Conservation (phyloP, 768 basidiomycete species). For the Auricularia heimuer region DNA sequence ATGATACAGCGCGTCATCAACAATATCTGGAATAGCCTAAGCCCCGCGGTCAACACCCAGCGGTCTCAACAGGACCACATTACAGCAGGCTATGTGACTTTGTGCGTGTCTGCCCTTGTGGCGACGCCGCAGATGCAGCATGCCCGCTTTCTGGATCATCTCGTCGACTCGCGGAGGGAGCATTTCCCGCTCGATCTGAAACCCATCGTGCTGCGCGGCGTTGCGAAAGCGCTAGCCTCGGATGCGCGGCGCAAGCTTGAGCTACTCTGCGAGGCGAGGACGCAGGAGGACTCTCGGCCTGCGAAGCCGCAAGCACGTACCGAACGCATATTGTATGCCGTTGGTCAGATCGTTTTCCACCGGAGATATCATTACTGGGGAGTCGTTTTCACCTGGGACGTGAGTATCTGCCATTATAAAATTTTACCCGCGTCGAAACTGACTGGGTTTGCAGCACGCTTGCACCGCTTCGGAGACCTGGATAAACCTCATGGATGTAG, state of each 20-base stretch:
- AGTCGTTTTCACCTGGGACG: background rate
- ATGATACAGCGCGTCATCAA: background rate
- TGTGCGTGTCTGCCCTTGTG: background rate
- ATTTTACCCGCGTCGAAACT: background rate
- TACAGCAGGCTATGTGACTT: background rate
- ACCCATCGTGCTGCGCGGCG: background rate
- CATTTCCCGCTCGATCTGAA: background rate
- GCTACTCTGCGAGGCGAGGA: background rate
- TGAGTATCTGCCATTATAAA: background rate
- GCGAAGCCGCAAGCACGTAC: background rate
- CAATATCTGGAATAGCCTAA: background rate
- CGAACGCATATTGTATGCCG: background rate
- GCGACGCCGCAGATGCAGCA: background rate
- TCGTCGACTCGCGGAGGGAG: background rate
- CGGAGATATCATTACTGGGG: background rate
- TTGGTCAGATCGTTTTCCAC: background rate
- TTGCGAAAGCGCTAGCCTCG: background rate
- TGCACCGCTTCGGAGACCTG: constrained; percentile 35
- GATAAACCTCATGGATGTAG: constrained; percentile 35
- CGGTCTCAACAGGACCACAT: background rate
- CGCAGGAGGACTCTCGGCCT: background rate
- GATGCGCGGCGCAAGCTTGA: background rate
- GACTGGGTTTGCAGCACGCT: background rate
- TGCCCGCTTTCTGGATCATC: background rate
- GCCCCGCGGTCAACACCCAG: background rate